Conservation (phyloP, 2,329 filamentous ascomycete species). For the Aspergillus alliaceus region DNA sequence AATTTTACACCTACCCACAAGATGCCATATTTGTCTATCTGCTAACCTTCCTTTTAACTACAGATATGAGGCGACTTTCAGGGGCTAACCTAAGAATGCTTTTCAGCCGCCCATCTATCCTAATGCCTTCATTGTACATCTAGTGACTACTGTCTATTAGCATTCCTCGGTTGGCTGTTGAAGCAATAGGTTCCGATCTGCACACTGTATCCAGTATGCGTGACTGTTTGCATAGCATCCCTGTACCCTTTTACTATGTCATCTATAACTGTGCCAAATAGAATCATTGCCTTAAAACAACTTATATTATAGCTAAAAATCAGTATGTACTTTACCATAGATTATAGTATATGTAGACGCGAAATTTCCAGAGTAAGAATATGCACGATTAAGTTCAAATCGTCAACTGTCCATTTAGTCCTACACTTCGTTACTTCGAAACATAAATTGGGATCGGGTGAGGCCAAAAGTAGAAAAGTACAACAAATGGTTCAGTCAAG, state of each 20-base stretch:
- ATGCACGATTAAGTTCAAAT: neutral
- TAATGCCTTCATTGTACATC: neutral
- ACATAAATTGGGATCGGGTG: neutral
- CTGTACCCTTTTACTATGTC: neutral
- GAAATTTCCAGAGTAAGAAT: no score
- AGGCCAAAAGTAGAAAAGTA: conserved; percentile 3
- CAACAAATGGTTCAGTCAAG: neutral
- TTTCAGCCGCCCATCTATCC: neutral
- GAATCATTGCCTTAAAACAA: neutral
- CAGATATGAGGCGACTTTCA: conserved; percentile 43
- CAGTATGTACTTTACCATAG: no score
- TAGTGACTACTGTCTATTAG: neutral
- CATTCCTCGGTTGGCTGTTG: no score
- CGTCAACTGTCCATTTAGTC: neutral
- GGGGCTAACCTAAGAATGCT: conserved; percentile 18
- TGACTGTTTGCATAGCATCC: neutral
- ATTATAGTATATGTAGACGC: no score
- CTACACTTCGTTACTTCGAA: conserved; percentile 6
- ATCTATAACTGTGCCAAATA: neutral
- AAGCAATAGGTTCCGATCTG: neutral
- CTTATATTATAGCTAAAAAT: neutral
- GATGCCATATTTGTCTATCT: neutral
- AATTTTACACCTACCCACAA: neutral
- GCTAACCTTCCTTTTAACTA: neutral
- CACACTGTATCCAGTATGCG: neutral